Base-by-base conservation (phyloP, 2,329 filamentous ascomycete genomes). In the Chaetomiaceae sp. region DNA sequence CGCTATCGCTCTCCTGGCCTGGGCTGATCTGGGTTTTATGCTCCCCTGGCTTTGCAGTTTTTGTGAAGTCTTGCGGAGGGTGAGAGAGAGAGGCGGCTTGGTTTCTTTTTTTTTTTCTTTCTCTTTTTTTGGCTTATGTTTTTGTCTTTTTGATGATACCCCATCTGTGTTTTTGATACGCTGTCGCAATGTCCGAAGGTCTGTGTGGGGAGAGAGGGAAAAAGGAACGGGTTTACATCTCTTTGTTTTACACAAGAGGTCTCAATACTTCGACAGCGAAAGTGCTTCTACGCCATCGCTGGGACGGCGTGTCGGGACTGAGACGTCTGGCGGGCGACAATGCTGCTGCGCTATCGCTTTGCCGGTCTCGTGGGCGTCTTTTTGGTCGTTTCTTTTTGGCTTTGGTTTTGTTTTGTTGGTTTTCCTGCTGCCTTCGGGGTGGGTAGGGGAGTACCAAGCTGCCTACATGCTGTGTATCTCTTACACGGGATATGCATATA, bases 271-370 rank as follows among this genome's bases (percentile, higher is more conserved):
- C 73, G 74, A 73, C 73, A 70, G 73, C 71, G 73, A 77, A 64
- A 77, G 74, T 76, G 74, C 74, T 74, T 55, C 65, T 76, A 75
- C 74, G 74, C 74, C 74, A 77, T 77, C 69, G 72, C 72, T 73
- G 73, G 71, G 74, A 76, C 73, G 73, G 73, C 68, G 73, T 71
- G 68, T 74, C 70, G 56, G 65, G 66, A 74, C 73, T 70, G 73
- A 73, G 72, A 60, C 65, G 55, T 44, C 56, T 48, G 54, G 62
- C 59, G 60, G 66, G 67, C 73, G 74, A 78, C 67, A 78, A 77
- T 78, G 75, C 75, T 70, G 44, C 53, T 70, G 68, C 75, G 75
- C 75, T 77, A 78, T 78, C 72, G 74, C 66, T 57, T 61, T 54
- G 68, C 53, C 62, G 66, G 72, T 62, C 71, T 75, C 73, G 70